Evolutionary conservation across 2,329 filamentous ascomycete species (phyloP).

Genomic region (Beauveria sp.): DNA sequence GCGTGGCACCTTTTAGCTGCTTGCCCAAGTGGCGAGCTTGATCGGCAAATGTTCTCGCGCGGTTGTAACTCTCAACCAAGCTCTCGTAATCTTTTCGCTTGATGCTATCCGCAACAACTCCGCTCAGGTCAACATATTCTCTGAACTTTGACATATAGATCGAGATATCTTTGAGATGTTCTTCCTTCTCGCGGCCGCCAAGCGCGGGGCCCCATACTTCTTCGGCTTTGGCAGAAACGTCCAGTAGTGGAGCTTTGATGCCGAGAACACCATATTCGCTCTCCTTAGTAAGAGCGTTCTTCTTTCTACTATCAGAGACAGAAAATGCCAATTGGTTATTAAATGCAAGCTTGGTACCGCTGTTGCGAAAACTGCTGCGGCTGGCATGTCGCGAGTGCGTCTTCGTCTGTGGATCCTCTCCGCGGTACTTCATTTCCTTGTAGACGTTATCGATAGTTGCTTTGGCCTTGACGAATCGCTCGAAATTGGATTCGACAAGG

Average conservation of each 20-base stretch:
- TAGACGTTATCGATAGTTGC: conserved; percentile 98
- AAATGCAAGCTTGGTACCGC: conserved; percentile 28
- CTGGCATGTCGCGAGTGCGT: conserved; percentile 61
- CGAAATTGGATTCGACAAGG: conserved; percentile 95
- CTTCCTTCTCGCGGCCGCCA: conserved; percentile 84
- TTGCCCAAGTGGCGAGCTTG: conserved; percentile 66
- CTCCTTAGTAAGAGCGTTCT: conserved; percentile 87
- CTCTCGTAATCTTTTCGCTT: conserved; percentile 85
- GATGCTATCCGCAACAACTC: conserved; percentile 72
- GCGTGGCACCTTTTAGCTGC: conserved; percentile 42
- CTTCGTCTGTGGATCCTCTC: conserved; percentile 40
- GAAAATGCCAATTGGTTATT: conserved; percentile 31
- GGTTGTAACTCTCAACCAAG: conserved; percentile 77
- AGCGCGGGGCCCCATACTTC: conserved; percentile 96
- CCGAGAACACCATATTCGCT: conserved; percentile 84
- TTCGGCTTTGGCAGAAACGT: conserved; percentile 88
- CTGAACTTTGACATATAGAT: conserved; percentile 70
- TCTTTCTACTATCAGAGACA: conserved; percentile 55
- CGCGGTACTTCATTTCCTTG: conserved; percentile 84
- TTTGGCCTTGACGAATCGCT: conserved; percentile 94
- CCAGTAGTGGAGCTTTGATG: conserved; percentile 80
- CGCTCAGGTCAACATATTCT: conserved; percentile 74
- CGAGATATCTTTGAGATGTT: conserved; percentile 71
- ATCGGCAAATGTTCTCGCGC: conserved; percentile 74
- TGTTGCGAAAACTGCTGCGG: conserved; percentile 56